Conservation (phyloP, 257 asterid genomes). For the Solanum bukasovii region DNA sequence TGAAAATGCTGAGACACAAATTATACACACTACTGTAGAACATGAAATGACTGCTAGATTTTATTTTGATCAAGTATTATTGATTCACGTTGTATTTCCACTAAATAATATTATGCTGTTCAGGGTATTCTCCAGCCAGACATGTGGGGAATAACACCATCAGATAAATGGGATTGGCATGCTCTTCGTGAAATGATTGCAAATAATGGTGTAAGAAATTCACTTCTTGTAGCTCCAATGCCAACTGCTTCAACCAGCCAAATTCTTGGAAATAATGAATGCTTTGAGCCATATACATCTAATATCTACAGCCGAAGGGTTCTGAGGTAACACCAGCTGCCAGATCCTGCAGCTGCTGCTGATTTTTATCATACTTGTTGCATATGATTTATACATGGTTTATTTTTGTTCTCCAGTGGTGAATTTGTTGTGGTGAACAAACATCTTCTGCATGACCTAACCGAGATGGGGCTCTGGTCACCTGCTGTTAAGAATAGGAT, state of each 20-base stretch:
- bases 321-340: constrained; percentile 40
- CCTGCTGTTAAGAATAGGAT: constrained; percentile 22
- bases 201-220: constrained; percentile 68
- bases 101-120: not conserved
- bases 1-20: not conserved
- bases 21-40: not conserved
- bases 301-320: constrained; percentile 92
- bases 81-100: not conserved
- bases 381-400: not conserved
- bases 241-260: constrained; percentile 99
- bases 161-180: constrained; percentile 87
- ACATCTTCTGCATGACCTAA: constrained; percentile 86
- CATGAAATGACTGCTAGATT: not conserved
- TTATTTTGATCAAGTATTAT: not conserved
- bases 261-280: constrained; percentile 95
- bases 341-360: not conserved
- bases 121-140: constrained; percentile 96
- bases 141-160: constrained; percentile 89
- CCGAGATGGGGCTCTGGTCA: constrained; percentile 93
- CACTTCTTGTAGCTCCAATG: constrained; percentile 95
- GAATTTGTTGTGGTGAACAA: constrained; percentile 98
- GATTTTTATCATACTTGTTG: not conserved
- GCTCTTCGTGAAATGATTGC: constrained; percentile 54
- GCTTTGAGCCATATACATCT: constrained; percentile 96
- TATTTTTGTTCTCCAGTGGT: constrained; percentile 38